Base-by-base conservation (phyloP, 1,284 basidiomycete species). In the Mycena sp. region DNA sequence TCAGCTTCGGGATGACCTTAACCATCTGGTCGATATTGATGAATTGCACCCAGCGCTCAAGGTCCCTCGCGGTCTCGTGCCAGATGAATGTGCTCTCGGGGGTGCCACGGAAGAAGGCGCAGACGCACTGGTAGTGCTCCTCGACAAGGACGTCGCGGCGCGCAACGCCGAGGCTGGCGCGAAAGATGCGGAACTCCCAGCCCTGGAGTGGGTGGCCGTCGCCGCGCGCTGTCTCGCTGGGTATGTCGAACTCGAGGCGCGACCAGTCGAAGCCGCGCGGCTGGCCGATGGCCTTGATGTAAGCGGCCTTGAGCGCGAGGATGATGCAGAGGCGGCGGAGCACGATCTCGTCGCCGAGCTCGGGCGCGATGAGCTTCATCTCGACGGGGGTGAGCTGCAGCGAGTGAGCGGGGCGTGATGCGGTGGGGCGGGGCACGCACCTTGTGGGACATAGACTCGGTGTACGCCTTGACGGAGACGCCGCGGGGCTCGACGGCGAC, bases 181-280 rank as follows among this genome's bases (percentile, higher is more conserved):
- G 84, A 82, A 91, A 94, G 37, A 93, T 79, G 11, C 92, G 85
- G 76, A 94, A 93, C 73, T 94, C 92, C 92, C 92, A 94, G 0
- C 92, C 92, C 19, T 82, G 80, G 1, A 94, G 78, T 0, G 85
- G 83, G 55, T 85, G 82, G 3, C 85, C 85, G 73, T 94, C 92
- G 2, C 88, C 89, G 1, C 76, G 81, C 14, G 87, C 88, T 9
- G 75, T 81, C 63, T 85, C 78, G 29, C 83, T 81, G 0, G 87
- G 86, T 50, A 93, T 84, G 74, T 92, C 85, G 80, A 92, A 92
- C 69, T 93, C 89, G 65, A 94, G 86, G 1, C 91, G 87, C 4
- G 88, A 86, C 78, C 84, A 91, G 77, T 93, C 91, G 73, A 93
- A 93, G 1, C 90, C 91, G 26, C 87, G 76, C 3, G 89, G 87